Base-by-base conservation (phyloP, 2,329 filamentous ascomycete genomes). In the Acarospora socialis region DNA sequence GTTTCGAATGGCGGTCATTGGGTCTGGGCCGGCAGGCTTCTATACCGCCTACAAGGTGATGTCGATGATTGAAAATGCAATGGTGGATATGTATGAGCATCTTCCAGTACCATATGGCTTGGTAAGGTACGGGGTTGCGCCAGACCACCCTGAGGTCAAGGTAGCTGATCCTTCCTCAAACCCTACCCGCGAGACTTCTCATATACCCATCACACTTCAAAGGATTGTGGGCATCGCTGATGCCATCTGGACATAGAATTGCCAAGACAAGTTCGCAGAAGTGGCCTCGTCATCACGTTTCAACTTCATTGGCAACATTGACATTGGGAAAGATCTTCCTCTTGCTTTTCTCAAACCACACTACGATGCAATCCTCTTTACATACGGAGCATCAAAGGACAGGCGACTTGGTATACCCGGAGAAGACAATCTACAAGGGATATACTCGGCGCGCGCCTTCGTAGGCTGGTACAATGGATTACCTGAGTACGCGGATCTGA, bases 381-480 rank as follows among this genome's bases (percentile, higher is more conserved):
- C 90, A 0, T 98, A 98, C 46, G 90, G 90, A 9, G 87, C 90
- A 3, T 79, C 82, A 1, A 71, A 80, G 49, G 90, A 98, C 52
- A 76, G 74, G 41, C 73, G 68, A 34, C 65, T 98, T 1, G 76
- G 72, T 0, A 74, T 98, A 21, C 74, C 79, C 0, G 86, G 87
- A 6, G 90, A 98, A 48, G 67, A 76, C 3, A 54, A 57, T 4
- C 59, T 90, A 5, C 62, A 66, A 16, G 82, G 81, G 3, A 73
- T 95, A 12, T 78, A 84, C 51, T 93, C 86, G 5, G 90, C 90
- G 2, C 73, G 90, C 17, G 78, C 84, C 22, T 94, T 95, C 52
- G 90, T 98, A 1, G 90, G 86, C 12, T 98, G 90, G 90, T 98
- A 98, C 56, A 98, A 98, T 54, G 90, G 90, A 3, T 66, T 93